Evolutionary conservation across 306 rosid species (phyloP).

Genomic region (Pachyrhizus erosus): DNA sequence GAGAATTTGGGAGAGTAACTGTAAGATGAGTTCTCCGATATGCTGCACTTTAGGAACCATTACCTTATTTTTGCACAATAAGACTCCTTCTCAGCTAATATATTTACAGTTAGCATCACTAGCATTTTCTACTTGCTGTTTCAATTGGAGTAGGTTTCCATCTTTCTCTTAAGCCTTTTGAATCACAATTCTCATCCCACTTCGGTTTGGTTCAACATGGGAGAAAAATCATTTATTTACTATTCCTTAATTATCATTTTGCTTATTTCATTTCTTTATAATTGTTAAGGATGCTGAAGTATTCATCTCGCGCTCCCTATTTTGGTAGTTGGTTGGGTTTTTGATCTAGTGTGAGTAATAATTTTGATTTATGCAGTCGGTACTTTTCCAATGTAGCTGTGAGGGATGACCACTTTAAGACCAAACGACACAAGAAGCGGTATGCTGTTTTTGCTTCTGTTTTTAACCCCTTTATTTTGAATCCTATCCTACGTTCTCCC

Average conservation of each 20-base stretch:
- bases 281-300: background rate
- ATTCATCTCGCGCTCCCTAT: background rate
- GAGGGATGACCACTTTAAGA: slow-evolving; percentile 94
- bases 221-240: background rate
- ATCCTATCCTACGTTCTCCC: background rate
- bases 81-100: background rate
- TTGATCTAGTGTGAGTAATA: background rate
- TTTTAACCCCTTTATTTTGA: background rate
- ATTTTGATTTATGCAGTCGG: slow-evolving; percentile 63
- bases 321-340: background rate
- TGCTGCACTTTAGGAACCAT: background rate
- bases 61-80: background rate
- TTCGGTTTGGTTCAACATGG: background rate
- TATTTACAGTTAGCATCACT: background rate
- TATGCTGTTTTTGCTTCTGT: slow-evolving; percentile 31
- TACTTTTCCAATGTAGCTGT: slow-evolving; percentile 76
- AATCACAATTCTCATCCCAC: background rate
- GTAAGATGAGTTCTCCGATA: background rate
- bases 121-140: background rate
- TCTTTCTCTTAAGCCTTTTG: background rate
- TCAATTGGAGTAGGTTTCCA: background rate
- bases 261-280: background rate
- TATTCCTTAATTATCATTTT: background rate
- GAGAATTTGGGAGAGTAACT: background rate
- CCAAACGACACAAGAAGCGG: slow-evolving; percentile 89